A percentile compares a stretch with the other conserved stretches of the same genome.
Evolutionary conservation across 2,329 filamentous ascomycete genomes (phyloP).

Genomic region (Alternaria arbusti): DNA sequence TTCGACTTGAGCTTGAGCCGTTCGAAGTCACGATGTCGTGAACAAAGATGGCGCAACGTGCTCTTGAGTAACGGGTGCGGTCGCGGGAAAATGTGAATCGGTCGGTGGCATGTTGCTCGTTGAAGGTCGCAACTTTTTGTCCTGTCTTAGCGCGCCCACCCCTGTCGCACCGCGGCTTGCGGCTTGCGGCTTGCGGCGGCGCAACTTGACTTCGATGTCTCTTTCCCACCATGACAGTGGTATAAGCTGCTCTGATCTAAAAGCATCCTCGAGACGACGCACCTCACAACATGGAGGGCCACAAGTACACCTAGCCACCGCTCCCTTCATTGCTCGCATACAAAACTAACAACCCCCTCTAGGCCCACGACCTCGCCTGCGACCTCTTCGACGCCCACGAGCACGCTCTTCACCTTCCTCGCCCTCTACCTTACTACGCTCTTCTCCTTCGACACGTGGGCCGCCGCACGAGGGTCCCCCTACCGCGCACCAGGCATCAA

Average conservation of each 20-base stretch:
- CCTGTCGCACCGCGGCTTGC: conserved; percentile 4
- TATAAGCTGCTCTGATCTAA: background rate
- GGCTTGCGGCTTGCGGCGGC: background rate
- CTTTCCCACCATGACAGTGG: background rate
- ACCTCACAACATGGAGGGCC: conserved; percentile 3
- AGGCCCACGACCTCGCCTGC: conserved; percentile 11
- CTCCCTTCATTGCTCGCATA: background rate
- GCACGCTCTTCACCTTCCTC: conserved; percentile 42
- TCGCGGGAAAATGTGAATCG: background rate
- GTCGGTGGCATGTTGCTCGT: background rate
- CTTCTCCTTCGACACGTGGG: conserved; percentile 47
- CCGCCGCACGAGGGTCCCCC: conserved; percentile 42
- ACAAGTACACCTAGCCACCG: conserved; percentile 1
- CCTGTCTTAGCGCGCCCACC: conserved; percentile 26
- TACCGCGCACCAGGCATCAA: conserved; percentile 31
- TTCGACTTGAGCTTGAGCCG: background rate
- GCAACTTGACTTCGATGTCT: background rate
- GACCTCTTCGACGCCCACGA: conserved; percentile 22
- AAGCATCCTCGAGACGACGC: background rate
- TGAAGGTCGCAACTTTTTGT: conserved; percentile 3
- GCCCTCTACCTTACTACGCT: conserved; percentile 50
- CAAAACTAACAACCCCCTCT: background rate
- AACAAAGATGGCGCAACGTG: background rate
- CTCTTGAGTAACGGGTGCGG: background rate
- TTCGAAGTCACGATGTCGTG: background rate